phyloP scores from a whole-genome alignment of 257 asterid species.

The Scutellaria galericulata region DNA sequence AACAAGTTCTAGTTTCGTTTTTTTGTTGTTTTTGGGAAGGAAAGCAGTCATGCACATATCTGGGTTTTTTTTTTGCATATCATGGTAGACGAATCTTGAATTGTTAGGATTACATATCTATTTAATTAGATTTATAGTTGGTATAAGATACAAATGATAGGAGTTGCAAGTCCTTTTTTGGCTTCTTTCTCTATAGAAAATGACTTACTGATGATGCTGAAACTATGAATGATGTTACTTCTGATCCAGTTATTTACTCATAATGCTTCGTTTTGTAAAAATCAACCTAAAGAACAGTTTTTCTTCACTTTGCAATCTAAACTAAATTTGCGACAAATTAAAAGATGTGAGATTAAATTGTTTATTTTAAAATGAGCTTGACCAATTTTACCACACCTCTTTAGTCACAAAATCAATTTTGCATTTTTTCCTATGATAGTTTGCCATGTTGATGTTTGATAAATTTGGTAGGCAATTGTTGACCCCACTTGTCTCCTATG shows the following conservation, averaged over 20 bases:
- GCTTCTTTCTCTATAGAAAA: not conserved
- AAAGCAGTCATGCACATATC: not conserved
- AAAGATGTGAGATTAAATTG: too few relatives aligned
- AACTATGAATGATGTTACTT: not conserved
- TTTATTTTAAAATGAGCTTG: too few relatives aligned
- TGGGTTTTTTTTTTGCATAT: not conserved
- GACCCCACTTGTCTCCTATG: too few relatives aligned
- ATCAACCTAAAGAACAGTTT: too few relatives aligned
- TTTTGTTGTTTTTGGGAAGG: not conserved
- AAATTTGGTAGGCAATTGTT: too few relatives aligned
- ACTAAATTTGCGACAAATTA: too few relatives aligned
- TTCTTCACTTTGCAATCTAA: too few relatives aligned
- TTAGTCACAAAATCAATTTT: too few relatives aligned
- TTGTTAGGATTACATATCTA: not conserved
- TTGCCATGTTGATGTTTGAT: too few relatives aligned
- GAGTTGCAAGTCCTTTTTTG: conserved; percentile 1
- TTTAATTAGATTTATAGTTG: not conserved
- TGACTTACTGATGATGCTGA: not conserved
- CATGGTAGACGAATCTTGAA: not conserved
- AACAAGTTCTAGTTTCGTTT: not conserved
- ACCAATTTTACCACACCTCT: too few relatives aligned
- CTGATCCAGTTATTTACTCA: not conserved
- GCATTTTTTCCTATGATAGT: too few relatives aligned
- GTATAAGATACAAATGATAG: conserved; percentile 8
- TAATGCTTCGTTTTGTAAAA: not conserved